These are phyloP conservation scores for Beauveria sp. DNA, from an alignment of 2,329 filamentous ascomycete genomes.

Conservation along the genomic window DNA sequence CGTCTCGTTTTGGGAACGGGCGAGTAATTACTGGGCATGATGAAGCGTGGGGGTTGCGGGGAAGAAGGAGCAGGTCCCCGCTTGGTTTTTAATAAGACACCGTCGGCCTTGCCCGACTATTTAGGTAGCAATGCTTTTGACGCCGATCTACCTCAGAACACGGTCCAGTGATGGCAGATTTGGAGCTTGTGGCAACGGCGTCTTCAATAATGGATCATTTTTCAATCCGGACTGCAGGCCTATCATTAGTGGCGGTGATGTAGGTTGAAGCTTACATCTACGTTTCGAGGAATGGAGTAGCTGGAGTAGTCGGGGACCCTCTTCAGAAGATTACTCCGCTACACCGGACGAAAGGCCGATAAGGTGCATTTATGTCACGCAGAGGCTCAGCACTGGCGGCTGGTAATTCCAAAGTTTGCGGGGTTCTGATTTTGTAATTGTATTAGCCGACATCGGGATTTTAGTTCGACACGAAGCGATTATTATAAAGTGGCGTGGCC, in stretches of 20 bases:
- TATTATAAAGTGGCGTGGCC: background rate
- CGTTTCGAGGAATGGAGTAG: background rate
- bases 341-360: background rate
- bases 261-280: background rate
- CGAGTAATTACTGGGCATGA: background rate
- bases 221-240: background rate
- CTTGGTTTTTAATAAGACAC: background rate
- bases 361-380: background rate
- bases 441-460: constrained; percentile 5
- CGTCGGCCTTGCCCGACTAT: background rate
- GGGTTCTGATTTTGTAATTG: background rate
- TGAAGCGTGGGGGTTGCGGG: background rate
- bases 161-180: background rate
- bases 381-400: background rate
- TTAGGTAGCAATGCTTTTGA: background rate
- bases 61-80: background rate
- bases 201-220: background rate
- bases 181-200: background rate
- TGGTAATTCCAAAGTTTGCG: background rate
- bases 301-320: constrained; percentile 2
- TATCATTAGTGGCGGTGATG: background rate
- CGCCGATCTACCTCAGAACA: background rate
- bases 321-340: background rate
- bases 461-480: background rate
- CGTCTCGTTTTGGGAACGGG: background rate